Conservation (phyloP, 345 rosid genomes). For the Ceriops tagal region DNA sequence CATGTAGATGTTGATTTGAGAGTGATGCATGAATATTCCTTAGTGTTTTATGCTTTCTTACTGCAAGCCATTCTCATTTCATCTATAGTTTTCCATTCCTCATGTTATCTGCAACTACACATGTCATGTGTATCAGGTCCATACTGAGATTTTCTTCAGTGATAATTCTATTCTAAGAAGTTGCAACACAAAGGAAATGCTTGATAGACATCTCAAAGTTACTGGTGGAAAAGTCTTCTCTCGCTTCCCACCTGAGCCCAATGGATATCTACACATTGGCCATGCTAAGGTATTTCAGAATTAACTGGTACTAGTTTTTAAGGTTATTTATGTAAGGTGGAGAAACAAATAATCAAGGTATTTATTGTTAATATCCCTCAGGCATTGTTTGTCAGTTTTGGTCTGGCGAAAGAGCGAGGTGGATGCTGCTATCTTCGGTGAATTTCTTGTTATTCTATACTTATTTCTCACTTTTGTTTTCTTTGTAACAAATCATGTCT, state of each 20-base stretch:
- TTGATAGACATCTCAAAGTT: constrained; percentile 70
- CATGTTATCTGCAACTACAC: not conserved
- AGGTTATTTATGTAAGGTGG: not conserved
- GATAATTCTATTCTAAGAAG: constrained; percentile 70
- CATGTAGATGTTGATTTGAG: not conserved
- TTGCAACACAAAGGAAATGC: constrained; percentile 72
- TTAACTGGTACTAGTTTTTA: not conserved
- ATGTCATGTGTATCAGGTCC: constrained; percentile 46
- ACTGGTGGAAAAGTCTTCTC: constrained; percentile 78
- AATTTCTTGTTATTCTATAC: constrained; percentile 9
- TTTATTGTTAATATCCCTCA: constrained; percentile 24
- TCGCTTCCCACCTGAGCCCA: constrained; percentile 96
- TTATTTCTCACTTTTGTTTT: constrained; percentile 2
- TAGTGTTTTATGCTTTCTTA: not conserved
- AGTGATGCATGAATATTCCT: not conserved
- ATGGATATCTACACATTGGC: constrained; percentile 97
- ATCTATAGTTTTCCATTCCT: not conserved
- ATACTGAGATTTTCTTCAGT: constrained; percentile 82
- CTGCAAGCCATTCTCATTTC: not conserved
- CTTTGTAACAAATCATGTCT: no score
- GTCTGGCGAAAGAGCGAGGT: constrained; percentile 86
- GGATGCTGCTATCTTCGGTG: constrained; percentile 89
- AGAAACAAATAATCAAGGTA: not conserved
- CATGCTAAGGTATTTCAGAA: constrained; percentile 77
- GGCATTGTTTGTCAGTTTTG: constrained; percentile 99